Conservation (phyloP, 495 filamentous ascomycete genomes). For the Astrothelium macrocarpum region DNA sequence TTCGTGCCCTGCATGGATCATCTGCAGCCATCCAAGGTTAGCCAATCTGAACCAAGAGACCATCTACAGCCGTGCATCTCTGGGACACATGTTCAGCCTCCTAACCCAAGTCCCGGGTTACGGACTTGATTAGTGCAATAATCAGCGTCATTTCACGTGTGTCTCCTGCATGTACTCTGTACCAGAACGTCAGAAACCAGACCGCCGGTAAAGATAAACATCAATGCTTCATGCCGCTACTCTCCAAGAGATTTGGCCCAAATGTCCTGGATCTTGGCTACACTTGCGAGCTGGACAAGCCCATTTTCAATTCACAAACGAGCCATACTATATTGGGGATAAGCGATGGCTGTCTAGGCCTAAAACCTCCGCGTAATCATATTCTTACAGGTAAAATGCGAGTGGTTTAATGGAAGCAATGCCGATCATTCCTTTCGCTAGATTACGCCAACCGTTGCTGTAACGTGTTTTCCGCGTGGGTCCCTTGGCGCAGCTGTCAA, state of each 20-base stretch:
- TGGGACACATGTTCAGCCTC: too few species aligned
- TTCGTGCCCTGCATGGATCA: neutral
- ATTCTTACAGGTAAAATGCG: neutral
- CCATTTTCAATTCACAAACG: neutral
- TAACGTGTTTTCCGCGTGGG: conserved; percentile 4
- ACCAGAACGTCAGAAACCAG: too few species aligned
- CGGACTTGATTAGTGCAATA: too few species aligned
- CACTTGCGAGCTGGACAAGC: neutral
- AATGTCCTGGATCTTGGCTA: neutral
- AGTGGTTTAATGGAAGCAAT: neutral
- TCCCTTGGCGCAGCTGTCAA: neutral
- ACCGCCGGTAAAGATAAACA: neutral
- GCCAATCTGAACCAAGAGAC: neutral
- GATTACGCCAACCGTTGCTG: neutral
- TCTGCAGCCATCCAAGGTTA: neutral
- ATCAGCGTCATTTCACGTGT: too few species aligned
- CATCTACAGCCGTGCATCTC: too few species aligned
- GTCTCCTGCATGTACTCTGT: too few species aligned
- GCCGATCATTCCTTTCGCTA: neutral
- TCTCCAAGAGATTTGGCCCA: neutral
- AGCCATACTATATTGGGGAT: neutral
- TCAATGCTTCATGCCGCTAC: neutral
- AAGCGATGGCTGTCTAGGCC: neutral
- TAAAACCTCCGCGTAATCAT: neutral
- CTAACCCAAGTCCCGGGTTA: too few species aligned